Conservation (phyloP, 2,329 filamentous ascomycete genomes). For the Leptodontidium sp. region DNA sequence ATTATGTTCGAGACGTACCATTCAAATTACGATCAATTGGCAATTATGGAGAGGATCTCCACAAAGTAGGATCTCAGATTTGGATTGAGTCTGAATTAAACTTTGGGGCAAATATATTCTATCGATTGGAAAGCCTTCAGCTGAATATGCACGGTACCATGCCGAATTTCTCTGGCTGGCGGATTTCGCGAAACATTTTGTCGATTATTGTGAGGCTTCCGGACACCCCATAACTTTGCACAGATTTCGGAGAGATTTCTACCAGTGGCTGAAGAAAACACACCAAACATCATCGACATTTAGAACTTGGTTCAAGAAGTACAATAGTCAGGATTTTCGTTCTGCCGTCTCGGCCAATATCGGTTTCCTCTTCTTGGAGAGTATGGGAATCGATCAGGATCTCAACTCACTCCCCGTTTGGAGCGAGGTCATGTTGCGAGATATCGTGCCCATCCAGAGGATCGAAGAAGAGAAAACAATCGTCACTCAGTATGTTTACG, state of each 20-base stretch:
- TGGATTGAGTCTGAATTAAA: slow-evolving; percentile 69
- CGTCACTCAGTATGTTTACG: slow-evolving; percentile 73
- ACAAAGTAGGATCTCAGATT: slow-evolving; percentile 60
- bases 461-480: slow-evolving; percentile 57
- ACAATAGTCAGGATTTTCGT: slow-evolving; percentile 69
- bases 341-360: slow-evolving; percentile 65
- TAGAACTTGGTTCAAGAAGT: slow-evolving; percentile 61
- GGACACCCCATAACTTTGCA: slow-evolving; percentile 55
- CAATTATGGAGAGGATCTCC: slow-evolving; percentile 63
- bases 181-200: slow-evolving; percentile 73
- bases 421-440: slow-evolving; percentile 46
- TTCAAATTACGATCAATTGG: slow-evolving; percentile 71
- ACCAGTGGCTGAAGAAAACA: slow-evolving; percentile 58
- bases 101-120: slow-evolving; percentile 62
- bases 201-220: slow-evolving; percentile 62
- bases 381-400: slow-evolving; percentile 51
- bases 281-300: slow-evolving; percentile 57
- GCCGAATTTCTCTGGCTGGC: slow-evolving; percentile 74
- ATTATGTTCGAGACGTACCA: slow-evolving; percentile 62
- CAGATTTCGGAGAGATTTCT: slow-evolving; percentile 67
- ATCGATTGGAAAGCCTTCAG: slow-evolving; percentile 64
- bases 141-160: slow-evolving; percentile 70
- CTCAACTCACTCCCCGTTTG: slow-evolving; percentile 47
- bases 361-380: slow-evolving; percentile 72
- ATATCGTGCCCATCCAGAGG: slow-evolving; percentile 44